Conservation (phyloP, 2,329 filamentous ascomycete species). For the Biscogniauxia sp. region DNA sequence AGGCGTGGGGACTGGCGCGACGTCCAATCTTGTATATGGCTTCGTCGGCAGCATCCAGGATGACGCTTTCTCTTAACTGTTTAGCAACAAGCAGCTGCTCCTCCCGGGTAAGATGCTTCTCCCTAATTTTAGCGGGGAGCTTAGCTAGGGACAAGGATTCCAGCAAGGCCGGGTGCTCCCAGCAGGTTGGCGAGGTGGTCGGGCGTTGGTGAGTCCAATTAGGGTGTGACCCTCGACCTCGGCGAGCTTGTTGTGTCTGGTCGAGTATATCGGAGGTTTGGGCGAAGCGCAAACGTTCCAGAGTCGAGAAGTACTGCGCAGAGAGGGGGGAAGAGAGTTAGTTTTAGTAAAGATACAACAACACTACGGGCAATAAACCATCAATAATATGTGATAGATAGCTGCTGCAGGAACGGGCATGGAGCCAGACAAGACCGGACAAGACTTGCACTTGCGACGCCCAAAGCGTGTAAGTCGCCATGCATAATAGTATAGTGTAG, state of each 20-base stretch:
- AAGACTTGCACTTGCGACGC: conserved; percentile 19
- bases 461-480: conserved; percentile 20
- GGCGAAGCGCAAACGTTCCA: conserved; percentile 57
- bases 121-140: conserved; percentile 64
- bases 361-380: background rate
- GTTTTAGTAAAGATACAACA: conserved; percentile 18
- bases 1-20: conserved; percentile 32
- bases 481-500: conserved; percentile 11
- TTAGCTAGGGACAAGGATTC: conserved; percentile 64
- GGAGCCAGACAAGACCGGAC: conserved; percentile 5
- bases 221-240: conserved; percentile 12
- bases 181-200: conserved; percentile 19
- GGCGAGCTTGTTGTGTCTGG: conserved; percentile 9
- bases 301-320: conserved; percentile 56
- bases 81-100: conserved; percentile 59
- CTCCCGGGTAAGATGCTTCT: conserved; percentile 64
- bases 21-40: conserved; percentile 45
- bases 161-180: conserved; percentile 38
- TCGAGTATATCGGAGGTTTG: conserved; percentile 39
- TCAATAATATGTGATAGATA: background rate
- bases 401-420: conserved; percentile 24
- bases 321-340: conserved; percentile 2
- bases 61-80: conserved; percentile 47
- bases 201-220: conserved; percentile 13
- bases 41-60: conserved; percentile 56